Percentiles rank a stretch among this genome's conserved stretches.
phyloP scores from a whole-genome alignment of 768 basidiomycete genomes.

The Brasilioporus rufonigricans region DNA sequence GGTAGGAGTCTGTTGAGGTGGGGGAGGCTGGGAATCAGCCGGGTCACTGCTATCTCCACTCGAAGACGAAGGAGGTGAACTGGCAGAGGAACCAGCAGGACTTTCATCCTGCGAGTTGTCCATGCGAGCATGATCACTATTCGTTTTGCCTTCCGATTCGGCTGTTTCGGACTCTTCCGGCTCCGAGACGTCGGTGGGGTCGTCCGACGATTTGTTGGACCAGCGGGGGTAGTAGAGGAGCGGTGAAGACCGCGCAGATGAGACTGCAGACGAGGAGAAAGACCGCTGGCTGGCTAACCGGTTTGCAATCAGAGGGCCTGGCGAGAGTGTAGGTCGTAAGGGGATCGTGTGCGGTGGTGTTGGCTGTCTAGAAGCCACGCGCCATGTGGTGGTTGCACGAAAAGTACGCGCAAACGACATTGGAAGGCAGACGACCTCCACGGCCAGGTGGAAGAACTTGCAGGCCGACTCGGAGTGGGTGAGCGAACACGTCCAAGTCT shows the following conservation, averaged over 20 bases:
- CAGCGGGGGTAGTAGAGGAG: constrained; percentile 36
- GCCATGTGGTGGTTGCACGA: constrained; percentile 11
- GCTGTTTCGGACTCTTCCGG: constrained; percentile 22
- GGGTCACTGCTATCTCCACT: constrained; percentile 38
- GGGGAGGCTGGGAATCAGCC: constrained; percentile 39
- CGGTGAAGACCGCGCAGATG: constrained; percentile 31
- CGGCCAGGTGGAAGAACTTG: constrained; percentile 6
- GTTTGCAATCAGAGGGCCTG: constrained; percentile 2
- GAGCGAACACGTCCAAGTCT: not conserved
- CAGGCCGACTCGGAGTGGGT: not conserved
- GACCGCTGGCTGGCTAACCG: constrained; percentile 18
- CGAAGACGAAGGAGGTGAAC: constrained; percentile 39
- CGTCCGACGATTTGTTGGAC: constrained; percentile 36
- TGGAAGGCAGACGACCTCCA: constrained; percentile 17
- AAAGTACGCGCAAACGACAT: constrained; percentile 26
- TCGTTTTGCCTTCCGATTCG: constrained; percentile 20
- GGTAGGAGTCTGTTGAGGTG: constrained; percentile 35
- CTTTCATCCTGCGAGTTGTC: constrained; percentile 32
- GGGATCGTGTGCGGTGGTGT: constrained; percentile 12
- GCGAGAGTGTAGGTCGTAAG: constrained; percentile 3
- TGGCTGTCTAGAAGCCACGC: constrained; percentile 10
- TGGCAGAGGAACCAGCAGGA: constrained; percentile 31
- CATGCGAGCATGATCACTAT: constrained; percentile 17
- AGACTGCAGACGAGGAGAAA: constrained; percentile 26
- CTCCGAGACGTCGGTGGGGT: constrained; percentile 24